Conservation (phyloP, 768 basidiomycete species). For the Lactifluus subvellereus region DNA sequence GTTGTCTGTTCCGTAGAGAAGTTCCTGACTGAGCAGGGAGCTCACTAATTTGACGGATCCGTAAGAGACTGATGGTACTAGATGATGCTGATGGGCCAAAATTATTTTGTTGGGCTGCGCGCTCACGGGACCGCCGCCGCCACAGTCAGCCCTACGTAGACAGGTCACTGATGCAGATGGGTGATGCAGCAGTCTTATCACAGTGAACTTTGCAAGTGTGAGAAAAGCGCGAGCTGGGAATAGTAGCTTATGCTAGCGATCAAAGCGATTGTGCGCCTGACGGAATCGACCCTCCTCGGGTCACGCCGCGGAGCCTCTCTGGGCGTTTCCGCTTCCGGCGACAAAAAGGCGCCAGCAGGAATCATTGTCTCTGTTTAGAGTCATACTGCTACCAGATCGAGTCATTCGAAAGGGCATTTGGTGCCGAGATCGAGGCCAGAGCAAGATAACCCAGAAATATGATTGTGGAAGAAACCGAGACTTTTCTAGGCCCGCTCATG, state of each 20-base stretch:
- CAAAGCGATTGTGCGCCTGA: conserved; percentile 12
- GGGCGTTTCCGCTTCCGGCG: background rate
- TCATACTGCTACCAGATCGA: conserved; percentile 11
- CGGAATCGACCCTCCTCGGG: conserved; percentile 5
- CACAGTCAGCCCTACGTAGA: background rate
- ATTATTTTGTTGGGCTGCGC: background rate
- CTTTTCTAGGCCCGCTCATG: conserved; percentile 12
- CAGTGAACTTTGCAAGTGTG: conserved; percentile 1
- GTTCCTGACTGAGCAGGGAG: conserved; percentile 1
- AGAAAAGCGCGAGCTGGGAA: conserved; percentile 13
- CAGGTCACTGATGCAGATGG: background rate
- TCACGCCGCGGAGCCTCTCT: conserved; percentile 15
- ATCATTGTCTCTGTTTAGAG: conserved; percentile 3
- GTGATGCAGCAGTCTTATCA: background rate
- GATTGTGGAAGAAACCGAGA: conserved; percentile 12
- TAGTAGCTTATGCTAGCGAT: conserved; percentile 15
- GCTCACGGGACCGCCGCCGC: background rate
- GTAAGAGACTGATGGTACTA: background rate
- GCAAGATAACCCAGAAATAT: background rate
- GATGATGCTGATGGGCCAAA: conserved; percentile 5
- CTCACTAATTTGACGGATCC: conserved; percentile 14
- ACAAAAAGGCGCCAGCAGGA: background rate
- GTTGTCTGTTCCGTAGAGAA: conserved; percentile 13
- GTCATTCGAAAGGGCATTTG: conserved; percentile 1
- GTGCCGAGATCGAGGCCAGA: conserved; percentile 2